Evolutionary conservation across 2,329 filamentous ascomycete genomes (phyloP), one percentile per base, ranked within the genome.

Genomic region (Capronia americana): DNA sequence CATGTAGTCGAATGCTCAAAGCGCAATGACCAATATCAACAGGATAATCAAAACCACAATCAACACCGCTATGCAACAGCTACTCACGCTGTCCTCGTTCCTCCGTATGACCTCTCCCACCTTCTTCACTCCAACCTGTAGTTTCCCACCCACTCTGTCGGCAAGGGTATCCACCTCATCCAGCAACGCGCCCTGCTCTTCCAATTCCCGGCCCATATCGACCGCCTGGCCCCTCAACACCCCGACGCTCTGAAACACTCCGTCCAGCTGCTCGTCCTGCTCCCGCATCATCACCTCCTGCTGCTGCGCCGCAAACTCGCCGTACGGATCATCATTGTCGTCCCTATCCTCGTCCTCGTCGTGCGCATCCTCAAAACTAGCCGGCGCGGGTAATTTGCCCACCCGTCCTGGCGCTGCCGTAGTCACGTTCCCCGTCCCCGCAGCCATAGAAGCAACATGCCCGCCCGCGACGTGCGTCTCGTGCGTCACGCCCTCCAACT

Each of bases 181-280:
- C 64, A 99, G 84, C 86, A 98, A 90, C 78, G 93, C 92, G 24
- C 86, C 86, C 83, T 99, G 95, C 81, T 99, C 95, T 79, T 97
- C 96, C 54, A 99, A 83, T 82, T 99, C 95, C 64, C 94, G 85
- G 1, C 95, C 94, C 94, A 99, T 99, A 73, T 93, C 92, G 79
- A 96, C 90, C 1, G 95, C 96, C 83, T 98, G 95, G 75, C 90
- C 85, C 63, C 94, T 85, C 75, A 99, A 80, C 76, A 93, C 97
- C 2, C 93, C 94, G 26, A 99, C 95, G 0, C 94, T 98, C 71
- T 89, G 87, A 76, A 96, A 97, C 55, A 99, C 94, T 17, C 91
- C 92, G 76, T 98, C 94, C 1, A 99, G 85, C 73, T 95, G 91
- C 80, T 93, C 85, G 77, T 99, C 95, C 82, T 99, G 95, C 79